Evolutionary conservation across 108 stramenopile species (phyloP).

Genomic region (Ochromonas danica): DNA sequence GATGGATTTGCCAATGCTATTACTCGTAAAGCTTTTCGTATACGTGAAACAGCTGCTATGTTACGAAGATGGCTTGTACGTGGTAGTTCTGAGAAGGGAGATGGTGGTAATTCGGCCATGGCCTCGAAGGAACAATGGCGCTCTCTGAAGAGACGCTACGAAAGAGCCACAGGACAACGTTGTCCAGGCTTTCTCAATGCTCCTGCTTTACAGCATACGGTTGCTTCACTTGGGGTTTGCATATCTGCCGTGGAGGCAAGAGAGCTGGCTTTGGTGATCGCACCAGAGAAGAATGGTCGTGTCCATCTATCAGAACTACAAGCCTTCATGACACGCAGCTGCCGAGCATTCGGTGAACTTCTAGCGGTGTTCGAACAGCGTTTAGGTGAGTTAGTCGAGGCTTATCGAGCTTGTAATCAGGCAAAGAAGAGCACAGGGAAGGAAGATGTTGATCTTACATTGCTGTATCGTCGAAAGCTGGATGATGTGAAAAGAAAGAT

Average conservation of each 20-base stretch:
- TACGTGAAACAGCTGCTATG: not conserved
- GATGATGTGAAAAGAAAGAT: not conserved
- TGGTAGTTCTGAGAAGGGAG: not conserved
- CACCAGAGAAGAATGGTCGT: constrained; percentile 25
- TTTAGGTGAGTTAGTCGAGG: not conserved
- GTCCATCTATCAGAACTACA: constrained; percentile 12
- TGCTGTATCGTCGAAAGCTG: not conserved
- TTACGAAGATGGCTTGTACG: constrained; percentile 25
- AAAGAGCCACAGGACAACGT: not conserved
- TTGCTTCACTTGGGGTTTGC: not conserved
- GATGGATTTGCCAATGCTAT: not conserved
- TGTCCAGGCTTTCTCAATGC: constrained; percentile 25
- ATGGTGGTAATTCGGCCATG: not conserved
- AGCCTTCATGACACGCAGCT: constrained; percentile 7
- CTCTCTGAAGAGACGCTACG: not conserved
- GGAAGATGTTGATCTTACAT: not conserved
- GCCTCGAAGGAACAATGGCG: not conserved
- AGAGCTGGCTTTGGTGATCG: constrained; percentile 19
- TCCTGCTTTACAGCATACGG: not conserved
- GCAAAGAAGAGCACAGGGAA: not conserved
- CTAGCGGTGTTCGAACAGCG: not conserved
- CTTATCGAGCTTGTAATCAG: constrained; percentile 1
- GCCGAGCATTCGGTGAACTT: constrained; percentile 11
- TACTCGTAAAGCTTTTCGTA: not conserved
- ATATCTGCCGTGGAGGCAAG: not conserved